A percentile compares a stretch with the other conserved stretches of the same genome.
Conservation (phyloP, 208 protist genomes). For the Crithidia sp. region DNA sequence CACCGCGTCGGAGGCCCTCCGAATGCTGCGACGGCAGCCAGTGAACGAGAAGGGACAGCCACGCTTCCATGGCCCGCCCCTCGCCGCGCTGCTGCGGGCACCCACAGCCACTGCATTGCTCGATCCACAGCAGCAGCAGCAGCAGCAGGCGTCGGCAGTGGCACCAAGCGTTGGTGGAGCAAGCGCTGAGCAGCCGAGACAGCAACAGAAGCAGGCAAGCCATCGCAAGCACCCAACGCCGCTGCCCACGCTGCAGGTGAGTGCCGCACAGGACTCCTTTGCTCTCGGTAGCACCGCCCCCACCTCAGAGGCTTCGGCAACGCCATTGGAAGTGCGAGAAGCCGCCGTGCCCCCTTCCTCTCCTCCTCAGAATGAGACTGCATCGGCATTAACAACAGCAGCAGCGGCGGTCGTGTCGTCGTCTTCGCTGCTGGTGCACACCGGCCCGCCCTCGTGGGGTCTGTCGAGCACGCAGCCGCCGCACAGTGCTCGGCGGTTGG, state of each 20-base stretch:
- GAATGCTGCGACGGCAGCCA: slow-evolving; percentile 19
- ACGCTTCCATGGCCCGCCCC: slow-evolving; percentile 5
- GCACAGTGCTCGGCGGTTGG: background rate
- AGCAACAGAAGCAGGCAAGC: background rate
- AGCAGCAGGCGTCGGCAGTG: background rate
- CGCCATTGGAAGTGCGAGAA: background rate
- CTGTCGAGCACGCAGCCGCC: slow-evolving; percentile 14
- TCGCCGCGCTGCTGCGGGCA: slow-evolving; percentile 10
- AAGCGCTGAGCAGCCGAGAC: background rate
- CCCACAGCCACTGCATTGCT: background rate
- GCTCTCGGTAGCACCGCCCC: background rate
- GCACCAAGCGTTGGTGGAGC: background rate
- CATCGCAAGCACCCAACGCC: background rate
- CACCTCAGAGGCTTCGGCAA: slow-evolving; percentile 6
- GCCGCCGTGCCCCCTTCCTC: background rate
- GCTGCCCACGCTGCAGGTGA: background rate
- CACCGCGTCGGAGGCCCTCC: slow-evolving; percentile 48
- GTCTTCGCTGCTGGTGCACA: background rate
- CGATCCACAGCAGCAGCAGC: background rate
- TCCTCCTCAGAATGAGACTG: no score
- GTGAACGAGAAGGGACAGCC: background rate
- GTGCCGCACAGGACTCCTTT: no score
- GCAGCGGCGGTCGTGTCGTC: background rate
- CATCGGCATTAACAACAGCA: no score
- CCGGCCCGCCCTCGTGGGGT: slow-evolving; percentile 1